Evolutionary conservation across 1,139 yeast species (phyloP), one percentile per base, ranked within the genome.

Genomic region (Spencermartinsiella ligniputridi): DNA sequence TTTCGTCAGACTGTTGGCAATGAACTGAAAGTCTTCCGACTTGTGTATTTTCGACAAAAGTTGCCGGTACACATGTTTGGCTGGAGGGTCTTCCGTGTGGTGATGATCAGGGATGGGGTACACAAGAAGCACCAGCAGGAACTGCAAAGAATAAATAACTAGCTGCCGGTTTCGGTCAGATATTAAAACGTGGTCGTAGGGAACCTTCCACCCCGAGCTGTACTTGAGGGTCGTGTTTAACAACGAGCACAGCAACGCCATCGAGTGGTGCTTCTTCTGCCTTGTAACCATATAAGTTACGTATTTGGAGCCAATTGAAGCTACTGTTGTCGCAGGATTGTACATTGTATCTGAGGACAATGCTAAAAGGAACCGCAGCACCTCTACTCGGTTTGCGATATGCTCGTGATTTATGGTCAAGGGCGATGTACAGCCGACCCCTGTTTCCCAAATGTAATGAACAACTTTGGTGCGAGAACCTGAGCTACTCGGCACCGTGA

Each of bases 401-500:
- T 78, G 57, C 8, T 74, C 70, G 3, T 56, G 55, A 2, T 62
- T 57, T 2, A 63, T 50, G 9, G 78, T 68, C 42, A 74, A 69
- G 0, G 83, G 78, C 1, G 68, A 57, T 6, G 68, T 60, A 48
- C 74, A 61, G 0, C 89, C 94, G 35, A 87, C 72, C 2, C 96
- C 96, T 0, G 86, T 79, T 55, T 85, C 94, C 95, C 95, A 86
- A 2, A 82, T 58, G n/a, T 53, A 40, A 32, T 52, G 48, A 15
- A 46, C 47, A 9, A 51, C 51, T 35, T 49, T 48, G 4, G 50
- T 39, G 15, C 43, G 37, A 16, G 33, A 52, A 19, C 45, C 52
- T 25, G 35, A 44, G 11, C 53, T 35, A 3, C 62, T 61, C 2
- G 75, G 65, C 12, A 79, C 60, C 0, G 94, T 80, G 57, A 84